A percentile compares a stretch with the other conserved stretches of the same genome.
Evolutionary conservation across 2,329 filamentous ascomycete species (phyloP).

Genomic region (Gliomastix tumulicola): DNA sequence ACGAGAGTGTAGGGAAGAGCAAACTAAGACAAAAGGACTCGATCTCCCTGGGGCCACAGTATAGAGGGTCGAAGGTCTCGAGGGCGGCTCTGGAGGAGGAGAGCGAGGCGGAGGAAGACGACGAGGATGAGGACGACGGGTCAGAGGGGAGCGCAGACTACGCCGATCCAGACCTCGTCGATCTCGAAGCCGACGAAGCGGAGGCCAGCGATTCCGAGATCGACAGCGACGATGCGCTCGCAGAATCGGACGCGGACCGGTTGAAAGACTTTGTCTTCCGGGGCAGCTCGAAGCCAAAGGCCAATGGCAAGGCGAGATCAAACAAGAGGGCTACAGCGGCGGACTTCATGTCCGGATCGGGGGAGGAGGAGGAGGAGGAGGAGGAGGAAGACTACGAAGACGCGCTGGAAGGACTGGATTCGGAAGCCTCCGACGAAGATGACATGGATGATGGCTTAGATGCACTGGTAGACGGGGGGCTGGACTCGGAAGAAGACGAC

Average conservation of each 20-base stretch:
- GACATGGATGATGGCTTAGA: constrained; percentile 21
- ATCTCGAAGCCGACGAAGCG: constrained; percentile 44
- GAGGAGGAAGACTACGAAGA: constrained; percentile 29
- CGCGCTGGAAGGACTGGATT: constrained; percentile 27
- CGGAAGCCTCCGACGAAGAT: constrained; percentile 21
- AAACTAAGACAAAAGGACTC: constrained; percentile 70
- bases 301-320: constrained; percentile 20
- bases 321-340: constrained; percentile 40
- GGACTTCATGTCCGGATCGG: constrained; percentile 48
- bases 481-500: constrained; percentile 28
- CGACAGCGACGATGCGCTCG: constrained; percentile 64
- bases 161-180: constrained; percentile 48
- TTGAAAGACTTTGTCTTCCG: constrained; percentile 67
- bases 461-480: constrained; percentile 7
- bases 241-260: constrained; percentile 74
- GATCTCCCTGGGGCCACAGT: constrained; percentile 67
- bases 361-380: constrained; percentile 27
- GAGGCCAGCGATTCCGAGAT: constrained; percentile 53
- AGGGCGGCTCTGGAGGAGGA: constrained; percentile 57
- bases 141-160: constrained; percentile 40
- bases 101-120: constrained; percentile 42
- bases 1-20: constrained; percentile 75
- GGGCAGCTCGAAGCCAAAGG: constrained; percentile 45
- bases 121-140: constrained; percentile 32
- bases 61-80: constrained; percentile 70